A percentile compares a stretch with the other conserved stretches of the same genome.
Evolutionary conservation across 2,329 filamentous ascomycete species (phyloP).

Genomic region (Trichoderma atroviride): DNA sequence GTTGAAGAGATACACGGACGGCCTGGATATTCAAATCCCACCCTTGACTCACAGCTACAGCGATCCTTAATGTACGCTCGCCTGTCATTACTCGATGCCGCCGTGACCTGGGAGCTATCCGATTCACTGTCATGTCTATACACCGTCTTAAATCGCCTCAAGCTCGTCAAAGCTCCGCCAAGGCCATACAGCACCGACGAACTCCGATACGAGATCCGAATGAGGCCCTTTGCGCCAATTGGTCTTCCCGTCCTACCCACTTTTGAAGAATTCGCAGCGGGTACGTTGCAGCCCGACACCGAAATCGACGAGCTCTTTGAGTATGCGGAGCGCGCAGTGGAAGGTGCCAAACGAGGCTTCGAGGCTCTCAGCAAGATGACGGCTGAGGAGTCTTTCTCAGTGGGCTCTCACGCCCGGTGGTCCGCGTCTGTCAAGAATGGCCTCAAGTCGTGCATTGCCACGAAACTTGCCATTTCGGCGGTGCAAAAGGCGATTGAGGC

Average conservation of each 20-base stretch:
- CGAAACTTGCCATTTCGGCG: slow-evolving; percentile 64
- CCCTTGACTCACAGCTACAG: slow-evolving; percentile 48
- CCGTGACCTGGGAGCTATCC: slow-evolving; percentile 61
- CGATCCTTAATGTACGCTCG: slow-evolving; percentile 60
- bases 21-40: slow-evolving; percentile 29
- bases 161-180: slow-evolving; percentile 52
- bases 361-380: slow-evolving; percentile 58
- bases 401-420: slow-evolving; percentile 65
- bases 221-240: slow-evolving; percentile 78
- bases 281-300: slow-evolving; percentile 46
- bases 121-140: slow-evolving; percentile 65
- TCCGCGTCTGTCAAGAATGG: slow-evolving; percentile 59
- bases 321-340: slow-evolving; percentile 50
- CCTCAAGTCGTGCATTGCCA: slow-evolving; percentile 70
- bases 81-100: slow-evolving; percentile 64
- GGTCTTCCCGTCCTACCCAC: slow-evolving; percentile 68
- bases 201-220: slow-evolving; percentile 78
- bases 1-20: slow-evolving; percentile 37
- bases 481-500: slow-evolving; percentile 59
- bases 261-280: slow-evolving; percentile 60
- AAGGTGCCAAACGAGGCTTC: slow-evolving; percentile 56
- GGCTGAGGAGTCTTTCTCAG: slow-evolving; percentile 56
- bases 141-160: slow-evolving; percentile 62
- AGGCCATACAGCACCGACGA: slow-evolving; percentile 68
- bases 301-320: slow-evolving; percentile 47